Percentiles rank a stretch among this genome's conserved stretches.
phyloP scores from a whole-genome alignment of 306 rosid genomes.

The Benincasa hispida region DNA sequence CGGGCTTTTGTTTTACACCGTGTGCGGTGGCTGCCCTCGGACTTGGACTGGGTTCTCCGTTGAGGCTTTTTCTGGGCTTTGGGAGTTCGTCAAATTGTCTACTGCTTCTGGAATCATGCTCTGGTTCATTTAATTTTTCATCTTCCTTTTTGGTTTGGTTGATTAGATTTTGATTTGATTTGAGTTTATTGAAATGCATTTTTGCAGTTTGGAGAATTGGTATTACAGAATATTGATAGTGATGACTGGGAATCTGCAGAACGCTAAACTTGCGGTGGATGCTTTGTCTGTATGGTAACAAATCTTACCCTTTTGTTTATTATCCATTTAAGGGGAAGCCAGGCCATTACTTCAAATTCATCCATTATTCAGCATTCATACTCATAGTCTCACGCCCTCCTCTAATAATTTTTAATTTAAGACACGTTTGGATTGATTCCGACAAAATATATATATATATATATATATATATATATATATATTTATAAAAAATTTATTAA shows the following conservation, averaged over 20 bases:
- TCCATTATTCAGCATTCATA: too few species aligned
- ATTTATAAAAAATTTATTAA: too few species aligned
- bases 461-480: too few species aligned
- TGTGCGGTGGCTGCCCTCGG: conserved; percentile 53
- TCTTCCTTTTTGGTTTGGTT: not conserved
- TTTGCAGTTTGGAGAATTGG: conserved; percentile 73
- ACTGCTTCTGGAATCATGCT: conserved; percentile 75
- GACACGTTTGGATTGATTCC: too few species aligned
- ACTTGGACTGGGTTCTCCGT: conserved; percentile 73
- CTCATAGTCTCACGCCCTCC: too few species aligned
- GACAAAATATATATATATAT: too few species aligned
- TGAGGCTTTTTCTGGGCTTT: conserved; percentile 64
- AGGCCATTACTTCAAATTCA: too few species aligned
- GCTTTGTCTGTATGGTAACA: conserved; percentile 69
- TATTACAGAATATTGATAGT: conserved; percentile 57
- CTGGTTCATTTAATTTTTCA: conserved; percentile 32
- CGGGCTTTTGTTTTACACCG: conserved; percentile 31
- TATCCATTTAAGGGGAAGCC: not conserved
- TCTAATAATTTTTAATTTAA: too few species aligned
- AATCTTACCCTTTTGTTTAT: not conserved
- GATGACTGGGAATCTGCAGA: conserved; percentile 63
- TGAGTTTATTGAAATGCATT: not conserved
- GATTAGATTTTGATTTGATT: not conserved
- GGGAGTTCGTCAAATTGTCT: conserved; percentile 68
- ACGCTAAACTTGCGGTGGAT: conserved; percentile 68